These are phyloP conservation scores for Cryphonectria japonica DNA, from an alignment of 2,329 filamentous ascomycete genomes.

Conservation along the genomic window DNA sequence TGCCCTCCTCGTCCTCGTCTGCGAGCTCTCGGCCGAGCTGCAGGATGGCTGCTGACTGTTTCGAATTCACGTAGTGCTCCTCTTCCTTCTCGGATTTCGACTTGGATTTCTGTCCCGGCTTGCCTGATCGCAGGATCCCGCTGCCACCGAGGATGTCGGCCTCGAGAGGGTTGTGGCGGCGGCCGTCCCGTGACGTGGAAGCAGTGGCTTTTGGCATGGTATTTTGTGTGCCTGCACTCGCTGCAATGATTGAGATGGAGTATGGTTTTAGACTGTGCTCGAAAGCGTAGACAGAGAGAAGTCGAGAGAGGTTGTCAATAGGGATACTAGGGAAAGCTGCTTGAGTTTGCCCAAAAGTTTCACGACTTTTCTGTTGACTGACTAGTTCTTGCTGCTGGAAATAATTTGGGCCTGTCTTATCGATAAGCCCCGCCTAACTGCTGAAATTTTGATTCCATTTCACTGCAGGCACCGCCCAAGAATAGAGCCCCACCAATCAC, in stretches of 20 bases:
- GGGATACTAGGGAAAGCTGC: background rate
- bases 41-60: constrained; percentile 85
- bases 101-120: constrained; percentile 53
- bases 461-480: background rate
- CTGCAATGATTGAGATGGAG: background rate
- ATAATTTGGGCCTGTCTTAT: constrained; percentile 16
- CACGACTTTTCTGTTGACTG: constrained; percentile 19
- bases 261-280: background rate
- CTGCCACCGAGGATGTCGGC: constrained; percentile 76
- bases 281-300: background rate
- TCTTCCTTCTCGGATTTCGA: constrained; percentile 73
- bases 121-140: constrained; percentile 61
- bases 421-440: constrained; percentile 20
- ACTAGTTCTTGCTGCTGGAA: constrained; percentile 24
- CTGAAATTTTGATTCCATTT: constrained; percentile 2
- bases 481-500: constrained; percentile 20
- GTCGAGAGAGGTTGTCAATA: background rate
- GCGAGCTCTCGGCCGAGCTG: constrained; percentile 86
- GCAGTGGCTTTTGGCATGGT: constrained; percentile 80
- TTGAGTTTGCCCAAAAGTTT: constrained; percentile 3
- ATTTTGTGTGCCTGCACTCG: constrained; percentile 4
- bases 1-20: constrained; percentile 71
- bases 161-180: constrained; percentile 87
- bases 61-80: constrained; percentile 81
- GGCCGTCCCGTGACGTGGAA: constrained; percentile 60